Evolutionary conservation across 176 grass and related monocot species (phyloP).

Genomic region (Echinochloa phyllopogon): DNA sequence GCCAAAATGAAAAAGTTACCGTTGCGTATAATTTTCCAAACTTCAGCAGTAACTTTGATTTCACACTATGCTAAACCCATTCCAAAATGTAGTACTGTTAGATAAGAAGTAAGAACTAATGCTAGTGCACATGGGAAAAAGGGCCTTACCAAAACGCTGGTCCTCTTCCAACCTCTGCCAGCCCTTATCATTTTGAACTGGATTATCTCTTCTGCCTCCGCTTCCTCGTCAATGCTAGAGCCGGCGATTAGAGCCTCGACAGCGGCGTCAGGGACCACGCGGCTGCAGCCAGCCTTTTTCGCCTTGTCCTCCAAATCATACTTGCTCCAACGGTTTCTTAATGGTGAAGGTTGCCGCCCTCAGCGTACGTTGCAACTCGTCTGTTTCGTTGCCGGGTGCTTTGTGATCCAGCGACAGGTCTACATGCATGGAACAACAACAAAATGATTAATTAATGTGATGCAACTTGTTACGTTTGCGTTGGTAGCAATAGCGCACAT

Average conservation of each 20-base stretch:
- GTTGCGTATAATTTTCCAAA: background rate
- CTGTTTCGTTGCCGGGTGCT: background rate
- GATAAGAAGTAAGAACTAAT: background rate
- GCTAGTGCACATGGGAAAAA: background rate
- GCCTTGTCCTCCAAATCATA: background rate
- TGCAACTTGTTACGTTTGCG: background rate
- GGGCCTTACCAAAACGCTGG: no score
- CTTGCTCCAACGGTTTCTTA: conserved; percentile 24
- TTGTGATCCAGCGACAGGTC: background rate
- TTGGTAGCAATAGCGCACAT: no score
- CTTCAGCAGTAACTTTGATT: background rate
- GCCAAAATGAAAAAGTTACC: background rate
- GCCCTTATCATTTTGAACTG: background rate
- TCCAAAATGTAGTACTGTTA: background rate
- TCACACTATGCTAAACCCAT: no score
- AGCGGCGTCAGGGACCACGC: background rate
- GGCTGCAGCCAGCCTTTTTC: background rate
- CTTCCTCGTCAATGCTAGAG: background rate
- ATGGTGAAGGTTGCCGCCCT: background rate
- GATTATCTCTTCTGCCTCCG: background rate
- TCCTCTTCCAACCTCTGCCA: background rate
- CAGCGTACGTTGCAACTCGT: background rate
- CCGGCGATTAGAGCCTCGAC: no score
- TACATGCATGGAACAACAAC: background rate
- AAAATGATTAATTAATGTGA: background rate